Evolutionary conservation across 306 rosid species (phyloP), one percentile per base, ranked within the genome.

Genomic region (Rosa rugosa): DNA sequence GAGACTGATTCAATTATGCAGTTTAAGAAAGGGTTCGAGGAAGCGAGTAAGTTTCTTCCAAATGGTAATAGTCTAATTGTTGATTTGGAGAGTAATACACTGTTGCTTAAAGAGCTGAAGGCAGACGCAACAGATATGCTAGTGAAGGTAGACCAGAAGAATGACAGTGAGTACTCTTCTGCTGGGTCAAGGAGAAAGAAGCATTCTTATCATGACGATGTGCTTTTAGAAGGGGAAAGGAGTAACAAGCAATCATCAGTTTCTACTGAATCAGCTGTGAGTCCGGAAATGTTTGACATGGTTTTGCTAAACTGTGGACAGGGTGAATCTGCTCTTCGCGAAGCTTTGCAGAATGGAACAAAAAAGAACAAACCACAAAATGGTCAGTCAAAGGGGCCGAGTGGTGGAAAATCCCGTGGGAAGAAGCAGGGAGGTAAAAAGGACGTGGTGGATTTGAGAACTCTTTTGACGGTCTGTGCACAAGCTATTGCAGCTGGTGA

Each of bases 31-130:
- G 85, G 85, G 36, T 81, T 73, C 12, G 83, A 81, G 76, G 88
- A 85, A 71, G 88, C 79, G 5, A 78, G 83, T 45, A 81, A 79
- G 72, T 85, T 85, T 71, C 68, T 81, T 81, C 88, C 85, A 16
- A 75, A 75, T 71, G 76, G 76, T 42, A 79, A 66, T 65, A 45
- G 66, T 54, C 73, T 45, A 27, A 44, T 9, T 53, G 66, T 78
- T 38, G 80, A 78, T 66, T 53, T 70, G 22, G 79, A 75, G 77
- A 75, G 78, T 42, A 69, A 75, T 22, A 40, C 11, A 7, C 34
- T 56, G 71, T 78, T 53, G 13, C 46, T 68, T 11, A 78, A 84
- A 77, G 82, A 81, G 77, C 6, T 41, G 44, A 81, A 78, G 27
- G 31, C n/a, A 62, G 74, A 79, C 16, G 69, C 77, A n/a, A 69